phyloP scores from a whole-genome alignment of 371 early-diverging fungal genomes.

The Basidiobolus meristosporus region DNA sequence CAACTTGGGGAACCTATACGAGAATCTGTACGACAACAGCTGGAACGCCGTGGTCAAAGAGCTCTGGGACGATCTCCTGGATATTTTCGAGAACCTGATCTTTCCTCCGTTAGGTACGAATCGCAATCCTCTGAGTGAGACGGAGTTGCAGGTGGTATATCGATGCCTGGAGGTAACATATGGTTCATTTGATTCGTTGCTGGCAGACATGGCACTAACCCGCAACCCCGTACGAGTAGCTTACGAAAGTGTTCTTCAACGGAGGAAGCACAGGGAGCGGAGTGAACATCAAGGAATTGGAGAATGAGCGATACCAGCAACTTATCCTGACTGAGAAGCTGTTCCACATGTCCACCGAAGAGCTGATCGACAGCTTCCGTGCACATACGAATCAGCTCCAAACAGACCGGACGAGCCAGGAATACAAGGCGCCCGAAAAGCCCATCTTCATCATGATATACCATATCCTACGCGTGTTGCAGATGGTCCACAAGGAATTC shows the following conservation, averaged over 20 bases:
- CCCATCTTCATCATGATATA: too few species aligned
- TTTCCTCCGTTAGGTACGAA: slow-evolving; percentile 68
- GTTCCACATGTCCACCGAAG: slow-evolving; percentile 33
- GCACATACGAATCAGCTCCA: too few species aligned
- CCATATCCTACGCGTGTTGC: too few species aligned
- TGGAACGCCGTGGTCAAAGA: slow-evolving; percentile 59
- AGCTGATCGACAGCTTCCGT: slow-evolving; percentile 39
- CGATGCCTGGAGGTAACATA: slow-evolving; percentile 50
- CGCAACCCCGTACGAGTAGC: too few species aligned
- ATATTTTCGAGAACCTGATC: slow-evolving; percentile 44
- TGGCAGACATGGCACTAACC: too few species aligned
- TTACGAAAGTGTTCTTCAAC: slow-evolving; percentile 69
- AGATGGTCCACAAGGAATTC: too few species aligned
- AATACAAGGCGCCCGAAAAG: too few species aligned
- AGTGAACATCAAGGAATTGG: slow-evolving; percentile 46
- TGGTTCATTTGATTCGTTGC: too few species aligned
- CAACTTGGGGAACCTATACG: slow-evolving; percentile 58
- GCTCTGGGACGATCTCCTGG: slow-evolving; percentile 74
- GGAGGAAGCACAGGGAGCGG: slow-evolving; percentile 76
- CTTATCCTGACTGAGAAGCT: slow-evolving; percentile 33
- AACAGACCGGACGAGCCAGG: too few species aligned
- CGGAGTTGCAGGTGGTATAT: slow-evolving; percentile 50
- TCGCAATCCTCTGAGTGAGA: slow-evolving; percentile 46
- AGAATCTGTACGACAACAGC: slow-evolving; percentile 51
- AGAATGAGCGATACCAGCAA: slow-evolving; percentile 52